Percentiles rank a stretch among this genome's conserved stretches.
Evolutionary conservation across 2,329 filamentous ascomycete species (phyloP).

Genomic region (Nigrospora osmanthi): DNA sequence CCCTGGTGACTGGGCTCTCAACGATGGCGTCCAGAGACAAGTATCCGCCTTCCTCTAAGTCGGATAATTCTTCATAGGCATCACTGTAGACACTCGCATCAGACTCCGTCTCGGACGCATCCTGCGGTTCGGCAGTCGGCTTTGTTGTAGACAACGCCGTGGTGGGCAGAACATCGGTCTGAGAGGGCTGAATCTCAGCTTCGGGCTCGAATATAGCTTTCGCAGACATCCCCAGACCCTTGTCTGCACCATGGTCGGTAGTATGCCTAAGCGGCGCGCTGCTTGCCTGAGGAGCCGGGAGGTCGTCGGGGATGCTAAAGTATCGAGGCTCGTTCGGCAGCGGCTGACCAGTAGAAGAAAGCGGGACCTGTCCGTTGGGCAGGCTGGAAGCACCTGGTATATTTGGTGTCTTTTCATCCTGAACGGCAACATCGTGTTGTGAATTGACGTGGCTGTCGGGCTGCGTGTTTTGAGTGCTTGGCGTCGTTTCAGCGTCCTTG

Average conservation of each 20-base stretch:
- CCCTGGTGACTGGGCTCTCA: slow-evolving; percentile 46
- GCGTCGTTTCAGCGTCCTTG: slow-evolving; percentile 9
- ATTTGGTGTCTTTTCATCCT: slow-evolving; percentile 8
- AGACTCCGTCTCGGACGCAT: slow-evolving; percentile 25
- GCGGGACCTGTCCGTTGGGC: not conserved
- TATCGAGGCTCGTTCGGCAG: not conserved
- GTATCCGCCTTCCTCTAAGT: slow-evolving; percentile 59
- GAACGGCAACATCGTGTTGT: slow-evolving; percentile 4
- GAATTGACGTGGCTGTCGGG: slow-evolving; percentile 10
- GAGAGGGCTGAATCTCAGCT: slow-evolving; percentile 8
- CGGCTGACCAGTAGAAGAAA: not conserved
- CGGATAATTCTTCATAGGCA: slow-evolving; percentile 65
- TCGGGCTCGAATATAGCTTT: slow-evolving; percentile 16
- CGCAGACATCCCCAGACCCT: not conserved
- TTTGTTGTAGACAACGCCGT: slow-evolving; percentile 22
- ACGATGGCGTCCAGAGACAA: slow-evolving; percentile 67
- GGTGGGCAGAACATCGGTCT: slow-evolving; percentile 12
- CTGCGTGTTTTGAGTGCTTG: slow-evolving; percentile 10
- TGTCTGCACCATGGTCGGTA: too few species aligned
- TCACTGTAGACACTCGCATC: slow-evolving; percentile 62
- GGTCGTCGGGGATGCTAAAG: not conserved
- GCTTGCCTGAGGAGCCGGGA: not conserved
- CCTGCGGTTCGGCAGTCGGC: slow-evolving; percentile 15
- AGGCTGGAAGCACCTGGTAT: not conserved
- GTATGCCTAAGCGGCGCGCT: not conserved